Base-by-base conservation (phyloP, 2,329 filamentous ascomycete genomes). In the Venturia effusa region DNA sequence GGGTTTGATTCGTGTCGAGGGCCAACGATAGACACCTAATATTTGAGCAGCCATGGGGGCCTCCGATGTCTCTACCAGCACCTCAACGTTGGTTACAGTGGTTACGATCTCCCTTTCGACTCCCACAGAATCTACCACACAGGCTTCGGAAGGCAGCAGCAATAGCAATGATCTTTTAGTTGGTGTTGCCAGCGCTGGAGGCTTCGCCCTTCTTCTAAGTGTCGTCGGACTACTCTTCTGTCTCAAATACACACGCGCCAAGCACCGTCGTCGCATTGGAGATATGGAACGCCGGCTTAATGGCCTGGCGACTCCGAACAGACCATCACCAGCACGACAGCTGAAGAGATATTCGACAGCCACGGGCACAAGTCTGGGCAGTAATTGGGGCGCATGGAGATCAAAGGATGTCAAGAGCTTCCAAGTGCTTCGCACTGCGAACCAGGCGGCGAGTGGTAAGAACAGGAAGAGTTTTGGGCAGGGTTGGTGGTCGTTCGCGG, bases 301-400 rank as follows among this genome's bases (percentile, higher is more conserved):
- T 34, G 51, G 51, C 51, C 51, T 57, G 27, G 51, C 32, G 34
- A 34, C 10, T 34, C 51, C n/a, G 10, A 22, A 1, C 19, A 57
- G 30, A 34, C 27, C 51, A 32, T 30, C 17, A 22, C 17, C 30
- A n/a, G 30, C 27, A 57, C 17, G 27, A 19, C 17, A 15, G 22
- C 3, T 4, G 8, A 57, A 57, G 51, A 57, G 51, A 10, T 57
- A 34, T 34, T 57, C 51, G 19, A 57, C 51, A 13, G 51, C 27
- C 11, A 57, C 51, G 19, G 27, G 51, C 27, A 57, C 51, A 19
- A 57, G 17, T 57, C 34, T 57, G 51, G 51, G 51, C 13, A 34
- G 51, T 30, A 57, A 30, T 30, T 57, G 51, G 51, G 51, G 51
- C 51, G 51, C 51, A 19, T 57, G 51, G 51, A 57, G 51, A 22